These are phyloP conservation scores for Pinus taeda DNA, from an alignment of 75 land plant species.

Conservation along the genomic window DNA sequence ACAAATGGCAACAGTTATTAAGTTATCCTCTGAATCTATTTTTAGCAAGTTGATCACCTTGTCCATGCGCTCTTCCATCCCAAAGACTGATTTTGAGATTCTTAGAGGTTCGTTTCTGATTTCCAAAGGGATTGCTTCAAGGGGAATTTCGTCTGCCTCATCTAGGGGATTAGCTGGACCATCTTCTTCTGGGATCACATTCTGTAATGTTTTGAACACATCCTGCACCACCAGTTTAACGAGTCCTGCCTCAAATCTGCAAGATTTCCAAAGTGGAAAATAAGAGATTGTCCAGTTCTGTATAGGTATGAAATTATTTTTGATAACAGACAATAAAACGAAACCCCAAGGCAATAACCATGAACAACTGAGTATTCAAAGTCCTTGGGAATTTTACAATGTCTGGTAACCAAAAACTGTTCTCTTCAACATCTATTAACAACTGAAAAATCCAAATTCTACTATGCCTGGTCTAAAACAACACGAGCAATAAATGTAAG, in stretches of 20 bases:
- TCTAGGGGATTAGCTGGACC: background rate
- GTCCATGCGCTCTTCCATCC: background rate
- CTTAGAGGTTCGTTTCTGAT: constrained; percentile 10
- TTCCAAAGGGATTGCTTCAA: background rate
- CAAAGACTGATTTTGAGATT: background rate
- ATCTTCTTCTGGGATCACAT: background rate
- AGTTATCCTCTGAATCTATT: constrained; percentile 2
- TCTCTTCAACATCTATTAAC: background rate
- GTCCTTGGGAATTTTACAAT: background rate
- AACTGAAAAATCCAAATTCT: background rate
- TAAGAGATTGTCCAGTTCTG: background rate
- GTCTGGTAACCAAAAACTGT: background rate
- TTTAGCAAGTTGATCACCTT: constrained; percentile 8
- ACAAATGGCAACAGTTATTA: constrained; percentile 2
- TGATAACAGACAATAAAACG: no score
- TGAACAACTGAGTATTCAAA: background rate
- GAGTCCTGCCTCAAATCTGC: constrained; percentile 8
- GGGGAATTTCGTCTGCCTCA: background rate
- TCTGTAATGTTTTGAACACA: constrained; percentile 7
- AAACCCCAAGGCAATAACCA: background rate
- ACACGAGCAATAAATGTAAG: no score
- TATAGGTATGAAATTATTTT: background rate
- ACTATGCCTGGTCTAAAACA: no score
- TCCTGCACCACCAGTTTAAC: constrained; percentile 7
- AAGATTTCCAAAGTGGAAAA: background rate